Conservation (phyloP, 345 rosid genomes). For the Arabis hirsuta region DNA sequence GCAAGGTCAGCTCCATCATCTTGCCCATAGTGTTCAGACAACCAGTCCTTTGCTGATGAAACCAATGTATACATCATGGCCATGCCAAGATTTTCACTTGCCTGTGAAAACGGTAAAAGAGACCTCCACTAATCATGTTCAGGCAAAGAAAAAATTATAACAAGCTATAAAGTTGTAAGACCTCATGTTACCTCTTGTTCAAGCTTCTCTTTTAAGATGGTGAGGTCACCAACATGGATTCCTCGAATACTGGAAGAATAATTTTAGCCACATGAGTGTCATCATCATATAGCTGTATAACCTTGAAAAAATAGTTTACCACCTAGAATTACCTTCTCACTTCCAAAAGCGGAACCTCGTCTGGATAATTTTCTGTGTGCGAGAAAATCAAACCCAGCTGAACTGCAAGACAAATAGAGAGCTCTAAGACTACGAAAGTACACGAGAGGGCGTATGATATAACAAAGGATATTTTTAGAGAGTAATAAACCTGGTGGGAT, state of each 20-base stretch:
- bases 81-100: conserved; percentile 95
- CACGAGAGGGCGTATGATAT: not conserved
- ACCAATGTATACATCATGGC: conserved; percentile 93
- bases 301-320: conserved; percentile 24
- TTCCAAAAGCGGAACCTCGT: conserved; percentile 81
- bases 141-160: not conserved
- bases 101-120: conserved; percentile 52
- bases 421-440: conserved; percentile 30
- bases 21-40: conserved; percentile 76
- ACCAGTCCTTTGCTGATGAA: conserved; percentile 91
- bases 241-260: conserved; percentile 72
- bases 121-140: not conserved
- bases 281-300: not conserved
- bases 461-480: conserved; percentile 17
- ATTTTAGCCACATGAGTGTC: conserved; percentile 17
- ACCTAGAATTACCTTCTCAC: conserved; percentile 63
- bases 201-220: conserved; percentile 78
- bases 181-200: conserved; percentile 71
- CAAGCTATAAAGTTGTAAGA: conserved; percentile 11
- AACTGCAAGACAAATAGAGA: conserved; percentile 62
- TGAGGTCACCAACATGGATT: conserved; percentile 71
- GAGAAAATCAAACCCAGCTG: conserved; percentile 84
- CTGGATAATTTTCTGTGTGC: conserved; percentile 90
- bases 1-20: conserved; percentile 49
- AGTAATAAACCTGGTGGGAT: conserved; percentile 63